These are phyloP conservation scores for Diaporthe ilicicola DNA, from an alignment of 2,329 filamentous ascomycete species.

Conservation along the genomic window DNA sequence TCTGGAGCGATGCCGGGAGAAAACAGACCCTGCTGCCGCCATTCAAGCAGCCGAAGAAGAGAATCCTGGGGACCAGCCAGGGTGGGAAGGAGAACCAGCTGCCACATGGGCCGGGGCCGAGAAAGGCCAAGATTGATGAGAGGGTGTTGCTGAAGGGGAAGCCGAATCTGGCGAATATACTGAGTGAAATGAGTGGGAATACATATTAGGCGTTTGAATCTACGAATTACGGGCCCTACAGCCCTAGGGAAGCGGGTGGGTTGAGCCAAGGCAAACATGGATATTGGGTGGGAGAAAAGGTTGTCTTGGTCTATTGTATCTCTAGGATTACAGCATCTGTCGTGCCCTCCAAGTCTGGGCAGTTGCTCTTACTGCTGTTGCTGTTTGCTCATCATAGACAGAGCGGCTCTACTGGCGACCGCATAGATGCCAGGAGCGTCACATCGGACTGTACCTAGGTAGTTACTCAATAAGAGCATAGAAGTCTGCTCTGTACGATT, in stretches of 20 bases:
- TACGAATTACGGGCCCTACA: neutral
- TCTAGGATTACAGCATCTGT: slow-evolving; percentile 20
- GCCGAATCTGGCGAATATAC: slow-evolving; percentile 77
- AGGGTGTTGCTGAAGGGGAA: slow-evolving; percentile 71
- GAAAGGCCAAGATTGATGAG: slow-evolving; percentile 65
- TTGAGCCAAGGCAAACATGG: neutral
- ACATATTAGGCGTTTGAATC: slow-evolving; percentile 33
- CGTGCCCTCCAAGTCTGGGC: neutral
- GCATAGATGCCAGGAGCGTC: neutral
- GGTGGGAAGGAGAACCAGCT: slow-evolving; percentile 54
- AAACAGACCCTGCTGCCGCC: slow-evolving; percentile 1
- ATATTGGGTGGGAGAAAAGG: neutral
- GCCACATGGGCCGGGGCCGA: slow-evolving; percentile 53
- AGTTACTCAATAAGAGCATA: neutral
- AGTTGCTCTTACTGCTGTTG: neutral
- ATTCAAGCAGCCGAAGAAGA: slow-evolving; percentile 22
- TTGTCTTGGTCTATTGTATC: slow-evolving; percentile 26
- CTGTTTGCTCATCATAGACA: neutral
- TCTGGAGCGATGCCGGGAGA: slow-evolving; percentile 6
- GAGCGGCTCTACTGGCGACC: neutral
- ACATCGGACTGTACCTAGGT: neutral
- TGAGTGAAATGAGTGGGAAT: slow-evolving; percentile 71
- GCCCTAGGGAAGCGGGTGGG: neutral
- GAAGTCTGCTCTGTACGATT: neutral
- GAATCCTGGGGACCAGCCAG: neutral